phyloP scores from a whole-genome alignment of 2,329 filamentous ascomycete genomes.

The Cyanodermella asteris region DNA sequence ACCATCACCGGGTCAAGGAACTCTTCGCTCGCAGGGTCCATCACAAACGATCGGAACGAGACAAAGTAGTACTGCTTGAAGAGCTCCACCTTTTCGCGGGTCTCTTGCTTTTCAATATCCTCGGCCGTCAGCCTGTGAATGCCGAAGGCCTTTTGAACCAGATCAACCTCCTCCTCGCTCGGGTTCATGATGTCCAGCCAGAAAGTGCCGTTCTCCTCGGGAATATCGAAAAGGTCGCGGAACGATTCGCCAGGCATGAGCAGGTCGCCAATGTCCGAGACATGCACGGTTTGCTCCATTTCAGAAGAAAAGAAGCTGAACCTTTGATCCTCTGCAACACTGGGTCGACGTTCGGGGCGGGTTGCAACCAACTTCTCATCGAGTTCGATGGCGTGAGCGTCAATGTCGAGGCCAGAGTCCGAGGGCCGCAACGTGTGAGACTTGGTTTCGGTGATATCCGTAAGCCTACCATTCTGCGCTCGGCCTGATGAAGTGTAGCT shows the following conservation, averaged over 20 bases:
- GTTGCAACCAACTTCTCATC: conserved; percentile 9
- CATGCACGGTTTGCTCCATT: conserved; percentile 81
- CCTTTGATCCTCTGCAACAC: conserved; percentile 43
- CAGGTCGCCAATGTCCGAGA: conserved; percentile 67
- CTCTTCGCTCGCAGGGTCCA: conserved; percentile 54
- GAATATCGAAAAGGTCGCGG: conserved; percentile 61
- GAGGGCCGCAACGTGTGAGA: conserved; percentile 8
- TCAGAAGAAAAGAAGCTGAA: conserved; percentile 97
- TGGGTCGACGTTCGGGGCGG: conserved; percentile 14
- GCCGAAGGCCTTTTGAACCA: conserved; percentile 81
- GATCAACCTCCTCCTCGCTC: conserved; percentile 67
- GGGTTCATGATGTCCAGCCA: conserved; percentile 91
- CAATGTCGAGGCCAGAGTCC: conserved; percentile 19
- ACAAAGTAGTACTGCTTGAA: conserved; percentile 98
- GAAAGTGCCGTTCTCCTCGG: conserved; percentile 66
- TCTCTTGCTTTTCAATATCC: conserved; percentile 87
- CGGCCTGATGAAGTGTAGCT: no score
- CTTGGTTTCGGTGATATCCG: conserved; percentile 25
- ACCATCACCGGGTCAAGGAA: conserved; percentile 91
- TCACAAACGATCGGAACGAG: conserved; percentile 81
- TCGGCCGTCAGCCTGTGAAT: conserved; percentile 91
- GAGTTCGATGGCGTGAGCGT: conserved; percentile 8
- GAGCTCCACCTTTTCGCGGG: conserved; percentile 92
- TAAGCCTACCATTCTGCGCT: no score
- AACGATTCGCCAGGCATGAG: conserved; percentile 78